Evolutionary conservation across 768 basidiomycete genomes (phyloP), one percentile per base, ranked within the genome.

Genomic region (Rhodotorula graminis): DNA sequence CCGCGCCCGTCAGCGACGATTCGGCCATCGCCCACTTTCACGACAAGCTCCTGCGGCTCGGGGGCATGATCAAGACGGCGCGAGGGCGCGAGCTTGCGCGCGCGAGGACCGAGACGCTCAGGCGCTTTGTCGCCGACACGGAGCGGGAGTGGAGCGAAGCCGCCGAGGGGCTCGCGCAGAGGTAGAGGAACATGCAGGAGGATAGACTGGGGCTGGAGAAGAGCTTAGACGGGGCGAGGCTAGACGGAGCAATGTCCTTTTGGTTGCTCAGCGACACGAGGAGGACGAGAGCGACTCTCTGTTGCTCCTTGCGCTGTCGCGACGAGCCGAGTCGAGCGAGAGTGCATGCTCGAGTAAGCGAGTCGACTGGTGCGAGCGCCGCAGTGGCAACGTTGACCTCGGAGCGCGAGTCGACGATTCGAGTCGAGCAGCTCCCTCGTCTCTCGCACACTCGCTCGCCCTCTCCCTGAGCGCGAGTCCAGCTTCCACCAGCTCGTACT

Each of bases 41-140:
- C 60, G 78, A 78, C 56, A 78, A 78, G 63, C 69, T 78, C 5
- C 53, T 78, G 59, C 65, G 66, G 19, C 70, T 78, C 23, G 69
- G 77, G 31, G 61, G 50, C 4, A 70, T 77, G 76, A 75, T 78
- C 66, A 72, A 70, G 57, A 75, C 74, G 14, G 18, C 37, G 21
- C 62, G 65, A 6, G 74, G 74, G 33, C 31, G 56, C 31, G 67
- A 68, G 31, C 12, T 75, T 27, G 74, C 74, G 19, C 4, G 37
- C 11, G 25, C 2, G 11, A 31, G 74, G 44, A 71, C 74, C 0
- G 74, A 65, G 42, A 37, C 29, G n/a, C 62, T 75, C 70, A 37
- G 50, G 11, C 8, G 33, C 50, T 75, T 75, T 21, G 60, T 71
- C 31, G 60, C 29, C 15, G 60, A 65, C 29, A 56, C 53, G 15